Conservation (phyloP, 345 rosid species). For the Heritiera littoralis region DNA sequence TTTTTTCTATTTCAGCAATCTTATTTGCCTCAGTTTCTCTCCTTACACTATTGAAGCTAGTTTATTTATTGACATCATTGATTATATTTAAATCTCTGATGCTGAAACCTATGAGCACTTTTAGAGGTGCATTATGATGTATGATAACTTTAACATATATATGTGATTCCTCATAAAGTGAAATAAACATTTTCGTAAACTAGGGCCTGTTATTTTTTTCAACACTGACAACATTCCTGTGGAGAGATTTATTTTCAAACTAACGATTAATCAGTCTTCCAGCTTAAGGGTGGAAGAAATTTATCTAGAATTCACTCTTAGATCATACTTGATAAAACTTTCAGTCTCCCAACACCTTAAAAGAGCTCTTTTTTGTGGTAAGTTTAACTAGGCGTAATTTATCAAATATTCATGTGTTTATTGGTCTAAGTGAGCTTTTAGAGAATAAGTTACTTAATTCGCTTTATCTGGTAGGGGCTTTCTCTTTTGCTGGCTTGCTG, state of each 20-base stretch:
- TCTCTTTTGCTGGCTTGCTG: background rate
- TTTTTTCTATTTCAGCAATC: background rate
- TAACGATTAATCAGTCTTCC: slow-evolving; percentile 41
- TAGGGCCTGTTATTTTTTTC: slow-evolving; percentile 11
- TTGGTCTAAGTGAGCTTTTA: background rate
- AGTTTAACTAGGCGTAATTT: no score
- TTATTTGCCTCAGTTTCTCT: background rate
- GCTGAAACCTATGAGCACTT: background rate
- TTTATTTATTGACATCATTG: background rate
- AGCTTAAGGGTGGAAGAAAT: slow-evolving; percentile 47
- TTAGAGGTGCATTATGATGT: background rate
- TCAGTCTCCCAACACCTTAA: slow-evolving; percentile 56
- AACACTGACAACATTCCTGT: slow-evolving; percentile 36
- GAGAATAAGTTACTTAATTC: background rate
- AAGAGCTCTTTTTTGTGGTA: background rate
- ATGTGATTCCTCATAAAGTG: background rate
- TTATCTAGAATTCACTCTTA: slow-evolving; percentile 65
- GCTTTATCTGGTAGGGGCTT: background rate
- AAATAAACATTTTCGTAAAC: background rate
- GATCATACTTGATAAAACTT: slow-evolving; percentile 76
- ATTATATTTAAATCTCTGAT: background rate
- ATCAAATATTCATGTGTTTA: no score
- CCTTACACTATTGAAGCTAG: background rate
- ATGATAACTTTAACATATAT: background rate
- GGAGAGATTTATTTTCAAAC: slow-evolving; percentile 81